Conservation (phyloP, 208 protist genomes). For the Trypanosoma scelopori region DNA sequence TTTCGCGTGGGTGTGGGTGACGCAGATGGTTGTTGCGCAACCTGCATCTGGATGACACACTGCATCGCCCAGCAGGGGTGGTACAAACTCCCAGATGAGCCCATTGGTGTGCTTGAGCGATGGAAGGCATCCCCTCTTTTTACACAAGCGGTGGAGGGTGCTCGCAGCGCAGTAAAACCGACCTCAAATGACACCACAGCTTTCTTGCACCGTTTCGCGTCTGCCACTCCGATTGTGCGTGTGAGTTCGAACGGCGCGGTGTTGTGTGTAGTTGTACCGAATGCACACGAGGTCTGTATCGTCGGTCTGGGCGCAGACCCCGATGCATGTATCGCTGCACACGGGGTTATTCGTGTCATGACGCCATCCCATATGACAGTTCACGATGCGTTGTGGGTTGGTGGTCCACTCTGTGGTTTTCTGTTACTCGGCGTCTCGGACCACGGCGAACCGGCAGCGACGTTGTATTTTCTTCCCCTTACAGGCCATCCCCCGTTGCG, state of each 20-base stretch:
- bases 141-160: constrained; percentile 3
- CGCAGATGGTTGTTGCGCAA: neutral
- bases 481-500: constrained; percentile 4
- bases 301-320: constrained; percentile 15
- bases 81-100: neutral
- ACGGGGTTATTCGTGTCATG: neutral
- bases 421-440: constrained; percentile 12
- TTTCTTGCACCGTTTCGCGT: neutral
- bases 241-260: constrained; percentile 24
- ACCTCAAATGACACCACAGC: neutral
- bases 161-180: neutral
- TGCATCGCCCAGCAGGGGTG: neutral
- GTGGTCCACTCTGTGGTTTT: constrained; percentile 24
- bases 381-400: constrained; percentile 20
- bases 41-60: neutral
- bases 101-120: constrained; percentile 3
- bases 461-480: constrained; percentile 25
- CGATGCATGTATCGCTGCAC: neutral
- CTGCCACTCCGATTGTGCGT: constrained; percentile 8
- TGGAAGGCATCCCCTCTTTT: constrained; percentile 12
- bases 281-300: constrained; percentile 13
- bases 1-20: constrained; percentile 5
- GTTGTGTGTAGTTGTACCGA: constrained; percentile 13
- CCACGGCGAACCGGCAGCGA: neutral
- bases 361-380: constrained; percentile 10